phyloP scores from a whole-genome alignment of 441 rosid species.

The Jatropha multifida region DNA sequence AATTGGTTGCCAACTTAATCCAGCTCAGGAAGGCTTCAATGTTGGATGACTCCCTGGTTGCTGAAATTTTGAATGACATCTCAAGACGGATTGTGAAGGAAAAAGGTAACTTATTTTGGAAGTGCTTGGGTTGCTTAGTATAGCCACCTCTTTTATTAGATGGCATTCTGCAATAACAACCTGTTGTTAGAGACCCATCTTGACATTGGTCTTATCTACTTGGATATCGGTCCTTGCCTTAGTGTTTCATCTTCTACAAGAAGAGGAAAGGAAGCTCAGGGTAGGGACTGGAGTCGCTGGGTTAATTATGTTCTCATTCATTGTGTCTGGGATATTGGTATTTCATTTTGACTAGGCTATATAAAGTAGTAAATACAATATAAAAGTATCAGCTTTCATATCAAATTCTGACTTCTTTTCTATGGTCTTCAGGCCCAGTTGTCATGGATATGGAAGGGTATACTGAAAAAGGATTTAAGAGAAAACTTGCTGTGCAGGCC shows the following conservation, averaged over 20 bases:
- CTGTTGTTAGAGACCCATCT: background rate
- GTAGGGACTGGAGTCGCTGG: background rate
- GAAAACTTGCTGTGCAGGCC: constrained; percentile 89
- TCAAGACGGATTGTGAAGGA: constrained; percentile 76
- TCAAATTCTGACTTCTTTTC: constrained; percentile 15
- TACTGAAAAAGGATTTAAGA: constrained; percentile 85
- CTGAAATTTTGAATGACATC: constrained; percentile 78
- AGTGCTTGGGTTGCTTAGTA: background rate
- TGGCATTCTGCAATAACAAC: background rate
- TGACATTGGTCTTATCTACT: background rate
- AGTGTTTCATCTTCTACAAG: background rate
- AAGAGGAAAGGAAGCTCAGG: background rate
- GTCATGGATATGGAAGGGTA: constrained; percentile 83
- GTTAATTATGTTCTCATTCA: background rate
- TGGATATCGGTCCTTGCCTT: background rate
- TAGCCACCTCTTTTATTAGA: background rate
- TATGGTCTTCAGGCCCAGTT: constrained; percentile 67
- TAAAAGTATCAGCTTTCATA: background rate
- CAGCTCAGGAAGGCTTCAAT: constrained; percentile 68
- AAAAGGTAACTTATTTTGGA: constrained; percentile 50
- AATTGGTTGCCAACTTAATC: constrained; percentile 60
- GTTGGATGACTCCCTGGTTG: constrained; percentile 68
- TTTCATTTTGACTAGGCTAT: background rate
- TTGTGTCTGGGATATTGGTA: background rate
- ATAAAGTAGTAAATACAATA: background rate